phyloP scores from a whole-genome alignment of 495 filamentous ascomycete species.

The Apiosordaria backusii region DNA sequence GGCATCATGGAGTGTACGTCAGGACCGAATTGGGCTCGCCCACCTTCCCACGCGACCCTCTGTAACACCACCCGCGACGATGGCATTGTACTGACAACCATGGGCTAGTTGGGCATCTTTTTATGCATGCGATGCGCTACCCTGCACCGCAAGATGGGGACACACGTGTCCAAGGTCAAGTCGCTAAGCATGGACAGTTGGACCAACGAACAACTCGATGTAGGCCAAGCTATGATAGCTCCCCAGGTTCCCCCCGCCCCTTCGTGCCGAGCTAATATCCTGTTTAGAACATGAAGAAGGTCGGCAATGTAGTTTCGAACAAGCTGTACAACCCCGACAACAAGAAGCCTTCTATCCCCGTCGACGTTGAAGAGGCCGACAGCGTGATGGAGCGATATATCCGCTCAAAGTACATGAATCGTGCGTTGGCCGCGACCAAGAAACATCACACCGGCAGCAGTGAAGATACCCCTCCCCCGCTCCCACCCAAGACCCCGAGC shows the following conservation, averaged over 20 bases:
- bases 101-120: constrained; percentile 79
- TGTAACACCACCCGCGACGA: neutral
- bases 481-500: constrained; percentile 78
- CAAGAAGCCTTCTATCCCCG: constrained; percentile 72
- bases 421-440: constrained; percentile 33
- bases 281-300: constrained; percentile 79
- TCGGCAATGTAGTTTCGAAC: constrained; percentile 83
- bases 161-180: constrained; percentile 97
- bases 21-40: neutral
- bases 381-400: constrained; percentile 92
- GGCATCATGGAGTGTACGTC: constrained; percentile 96
- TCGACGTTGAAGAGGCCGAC: constrained; percentile 88
- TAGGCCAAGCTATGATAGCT: constrained; percentile 40
- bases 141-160: constrained; percentile 93
- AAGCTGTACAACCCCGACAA: constrained; percentile 82
- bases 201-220: constrained; percentile 93
- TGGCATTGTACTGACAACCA: constrained; percentile 16
- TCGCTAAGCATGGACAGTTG: constrained; percentile 97
- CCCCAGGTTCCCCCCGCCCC: neutral
- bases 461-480: constrained; percentile 66
- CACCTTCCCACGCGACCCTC: neutral
- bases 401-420: constrained; percentile 81
- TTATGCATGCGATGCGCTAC: constrained; percentile 96
- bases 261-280: constrained; percentile 22
- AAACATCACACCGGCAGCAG: constrained; percentile 43